A percentile compares a stretch with the other conserved stretches of the same genome.
Conservation (phyloP, 1,284 basidiomycete species). For the Agaricales sp. region DNA sequence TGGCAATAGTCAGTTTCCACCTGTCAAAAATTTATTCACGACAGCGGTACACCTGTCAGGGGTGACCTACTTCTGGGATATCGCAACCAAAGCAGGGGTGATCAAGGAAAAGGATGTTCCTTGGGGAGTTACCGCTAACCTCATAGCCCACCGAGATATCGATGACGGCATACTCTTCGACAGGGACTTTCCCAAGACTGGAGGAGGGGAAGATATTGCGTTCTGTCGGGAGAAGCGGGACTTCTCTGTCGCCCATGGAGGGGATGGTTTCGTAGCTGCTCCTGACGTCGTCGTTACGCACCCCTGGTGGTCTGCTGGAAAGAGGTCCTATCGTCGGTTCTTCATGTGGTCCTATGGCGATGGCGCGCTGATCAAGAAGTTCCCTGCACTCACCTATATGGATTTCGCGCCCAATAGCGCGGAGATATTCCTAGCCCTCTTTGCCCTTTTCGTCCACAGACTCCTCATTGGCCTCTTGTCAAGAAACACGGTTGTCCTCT, state of each 20-base stretch:
- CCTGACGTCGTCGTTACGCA: constrained; percentile 38
- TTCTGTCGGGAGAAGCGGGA: constrained; percentile 41
- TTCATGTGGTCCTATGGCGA: constrained; percentile 53
- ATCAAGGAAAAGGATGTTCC: constrained; percentile 28
- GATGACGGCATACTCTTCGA: constrained; percentile 35
- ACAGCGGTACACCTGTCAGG: constrained; percentile 44
- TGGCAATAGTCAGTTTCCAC: constrained; percentile 38
- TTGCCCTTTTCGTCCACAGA: constrained; percentile 9
- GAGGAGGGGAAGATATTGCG: constrained; percentile 55
- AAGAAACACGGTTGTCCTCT: not conserved
- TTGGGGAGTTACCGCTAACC: constrained; percentile 55
- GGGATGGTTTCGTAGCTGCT: constrained; percentile 36
- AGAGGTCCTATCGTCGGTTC: constrained; percentile 41
- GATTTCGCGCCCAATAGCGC: constrained; percentile 40
- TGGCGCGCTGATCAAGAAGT: constrained; percentile 35
- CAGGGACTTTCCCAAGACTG: constrained; percentile 45
- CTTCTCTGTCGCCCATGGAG: constrained; percentile 22
- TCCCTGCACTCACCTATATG: constrained; percentile 34
- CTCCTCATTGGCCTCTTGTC: constrained; percentile 7
- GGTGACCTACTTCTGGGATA: constrained; percentile 54
- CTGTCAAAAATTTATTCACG: constrained; percentile 36
- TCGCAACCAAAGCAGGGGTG: constrained; percentile 33
- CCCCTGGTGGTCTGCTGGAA: constrained; percentile 46
- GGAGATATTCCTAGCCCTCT: constrained; percentile 28
- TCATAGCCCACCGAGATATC: constrained; percentile 36